These are phyloP conservation scores for Hericium erinaceus DNA, from an alignment of 768 basidiomycete species.

Conservation along the genomic window DNA sequence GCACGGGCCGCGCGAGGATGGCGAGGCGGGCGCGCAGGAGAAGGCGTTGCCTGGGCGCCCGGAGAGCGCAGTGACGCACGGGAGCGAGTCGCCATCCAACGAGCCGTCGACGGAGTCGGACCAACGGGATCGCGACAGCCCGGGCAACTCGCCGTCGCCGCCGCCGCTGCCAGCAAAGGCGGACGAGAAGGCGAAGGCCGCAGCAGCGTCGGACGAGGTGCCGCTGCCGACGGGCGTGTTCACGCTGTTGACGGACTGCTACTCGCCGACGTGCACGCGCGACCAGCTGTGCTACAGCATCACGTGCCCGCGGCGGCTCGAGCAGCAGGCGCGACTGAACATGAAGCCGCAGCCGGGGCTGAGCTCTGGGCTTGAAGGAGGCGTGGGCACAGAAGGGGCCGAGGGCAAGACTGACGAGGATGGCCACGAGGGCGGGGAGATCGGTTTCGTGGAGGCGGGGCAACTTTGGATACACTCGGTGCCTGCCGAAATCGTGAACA, in stretches of 20 bases:
- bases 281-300: slow-evolving; percentile 97
- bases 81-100: slow-evolving; percentile 15
- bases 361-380: slow-evolving; percentile 29
- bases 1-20: neutral
- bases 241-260: slow-evolving; percentile 93
- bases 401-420: slow-evolving; percentile 49
- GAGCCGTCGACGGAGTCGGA: slow-evolving; percentile 24
- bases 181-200: neutral
- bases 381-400: neutral
- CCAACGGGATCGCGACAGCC: slow-evolving; percentile 16
- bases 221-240: slow-evolving; percentile 89
- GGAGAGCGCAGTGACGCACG: slow-evolving; percentile 18
- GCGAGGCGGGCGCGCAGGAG: slow-evolving; percentile 39
- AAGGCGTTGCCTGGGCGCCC: slow-evolving; percentile 21
- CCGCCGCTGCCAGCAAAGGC: slow-evolving; percentile 5
- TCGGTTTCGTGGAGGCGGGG: slow-evolving; percentile 60
- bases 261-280: slow-evolving; percentile 92
- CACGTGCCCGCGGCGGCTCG: slow-evolving; percentile 86
- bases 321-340: slow-evolving; percentile 90
- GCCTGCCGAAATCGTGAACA: slow-evolving; percentile 86
- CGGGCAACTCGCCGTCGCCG: slow-evolving; percentile 15
- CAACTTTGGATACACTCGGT: slow-evolving; percentile 96
- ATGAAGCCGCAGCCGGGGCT: slow-evolving; percentile 90
- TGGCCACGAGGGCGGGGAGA: slow-evolving; percentile 71
- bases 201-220: slow-evolving; percentile 38